These are phyloP conservation scores for Cymbopogon flexuosus DNA, from an alignment of 202 grass and related monocot genomes.

Conservation along the genomic window DNA sequence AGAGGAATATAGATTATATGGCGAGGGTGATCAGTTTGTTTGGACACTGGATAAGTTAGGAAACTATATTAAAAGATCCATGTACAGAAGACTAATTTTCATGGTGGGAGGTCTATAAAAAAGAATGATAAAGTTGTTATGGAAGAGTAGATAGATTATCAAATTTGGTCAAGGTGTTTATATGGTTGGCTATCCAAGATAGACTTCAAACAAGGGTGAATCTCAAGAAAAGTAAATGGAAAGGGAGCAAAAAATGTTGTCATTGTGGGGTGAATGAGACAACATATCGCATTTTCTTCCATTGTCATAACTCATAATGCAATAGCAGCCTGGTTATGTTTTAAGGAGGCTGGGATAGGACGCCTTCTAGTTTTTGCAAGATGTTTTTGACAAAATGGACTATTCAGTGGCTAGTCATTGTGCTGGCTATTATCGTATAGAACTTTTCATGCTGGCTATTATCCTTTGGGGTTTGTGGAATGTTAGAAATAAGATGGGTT, in stretches of 20 bases:
- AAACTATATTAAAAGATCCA: no score
- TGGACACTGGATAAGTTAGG: no score
- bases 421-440: no score
- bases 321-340: no score
- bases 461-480: not conserved
- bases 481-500: not conserved
- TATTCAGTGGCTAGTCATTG: no score
- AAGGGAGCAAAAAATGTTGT: not conserved
- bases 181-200: not conserved
- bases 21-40: no score
- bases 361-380: not conserved
- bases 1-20: not conserved
- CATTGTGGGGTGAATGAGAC: not conserved
- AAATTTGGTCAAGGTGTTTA: not conserved
- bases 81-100: no score
- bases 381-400: not conserved
- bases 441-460: no score
- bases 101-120: no score
- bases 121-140: no score
- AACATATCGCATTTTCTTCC: not conserved
- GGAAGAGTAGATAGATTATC: not conserved
- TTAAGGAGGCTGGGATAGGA: no score
- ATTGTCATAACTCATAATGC: no score
- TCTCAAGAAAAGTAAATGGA: not conserved
- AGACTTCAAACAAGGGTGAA: not conserved